Conservation (phyloP, 2,329 filamentous ascomycete genomes). For the Cordyceps pruinosa region DNA sequence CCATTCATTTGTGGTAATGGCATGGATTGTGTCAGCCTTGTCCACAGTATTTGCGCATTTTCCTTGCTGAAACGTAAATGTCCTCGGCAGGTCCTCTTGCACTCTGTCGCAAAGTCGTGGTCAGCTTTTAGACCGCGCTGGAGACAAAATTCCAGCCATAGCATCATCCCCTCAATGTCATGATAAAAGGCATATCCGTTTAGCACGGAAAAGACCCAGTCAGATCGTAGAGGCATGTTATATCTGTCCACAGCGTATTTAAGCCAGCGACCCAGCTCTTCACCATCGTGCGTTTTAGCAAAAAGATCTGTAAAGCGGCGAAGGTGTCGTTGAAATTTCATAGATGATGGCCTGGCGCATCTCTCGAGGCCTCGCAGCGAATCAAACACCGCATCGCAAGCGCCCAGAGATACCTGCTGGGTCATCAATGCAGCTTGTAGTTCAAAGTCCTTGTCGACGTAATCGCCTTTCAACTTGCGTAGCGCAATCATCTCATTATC, state of each 20-base stretch:
- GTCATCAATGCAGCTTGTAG: constrained; percentile 6
- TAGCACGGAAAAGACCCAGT: constrained; percentile 25
- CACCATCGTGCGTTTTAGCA: constrained; percentile 19
- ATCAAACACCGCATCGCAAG: neutral
- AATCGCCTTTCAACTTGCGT: neutral
- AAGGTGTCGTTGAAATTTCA: neutral
- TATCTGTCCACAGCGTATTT: constrained; percentile 21
- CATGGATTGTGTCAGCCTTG: neutral
- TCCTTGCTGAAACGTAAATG: constrained; percentile 6
- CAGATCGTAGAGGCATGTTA: constrained; percentile 21
- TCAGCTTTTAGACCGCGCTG: constrained; percentile 23
- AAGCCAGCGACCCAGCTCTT: constrained; percentile 25
- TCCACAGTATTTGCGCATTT: neutral
- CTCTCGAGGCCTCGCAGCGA: neutral
- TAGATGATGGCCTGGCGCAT: neutral
- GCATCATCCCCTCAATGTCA: constrained; percentile 21
- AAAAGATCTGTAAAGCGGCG: constrained; percentile 14
- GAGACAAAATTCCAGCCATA: constrained; percentile 28
- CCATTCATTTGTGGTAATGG: neutral
- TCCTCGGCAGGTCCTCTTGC: neutral
- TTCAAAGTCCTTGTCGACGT: neutral
- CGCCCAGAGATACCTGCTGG: neutral
- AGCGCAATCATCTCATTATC: neutral
- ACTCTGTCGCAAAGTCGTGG: constrained; percentile 24
- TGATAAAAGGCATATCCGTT: constrained; percentile 25